These are phyloP conservation scores for Scytalidium lignicola DNA, from an alignment of 2,329 filamentous ascomycete genomes.

Conservation along the genomic window DNA sequence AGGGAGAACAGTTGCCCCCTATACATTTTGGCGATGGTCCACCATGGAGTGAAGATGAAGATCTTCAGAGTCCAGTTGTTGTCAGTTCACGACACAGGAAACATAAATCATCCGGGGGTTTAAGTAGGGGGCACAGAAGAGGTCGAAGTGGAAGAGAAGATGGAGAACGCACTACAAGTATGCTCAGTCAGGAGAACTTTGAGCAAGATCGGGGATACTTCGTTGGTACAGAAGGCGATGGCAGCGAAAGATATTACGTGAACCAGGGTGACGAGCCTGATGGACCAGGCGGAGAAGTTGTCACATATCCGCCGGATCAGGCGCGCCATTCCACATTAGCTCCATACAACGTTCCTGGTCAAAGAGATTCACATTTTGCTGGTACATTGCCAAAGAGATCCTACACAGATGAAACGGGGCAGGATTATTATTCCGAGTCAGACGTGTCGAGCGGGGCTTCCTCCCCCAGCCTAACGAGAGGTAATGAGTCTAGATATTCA, in stretches of 20 bases:
- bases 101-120: conserved; percentile 63
- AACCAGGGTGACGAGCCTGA: conserved; percentile 65
- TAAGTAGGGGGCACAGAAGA: conserved; percentile 33
- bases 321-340: conserved; percentile 47
- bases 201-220: conserved; percentile 63
- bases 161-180: conserved; percentile 33
- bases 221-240: conserved; percentile 61
- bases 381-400: conserved; percentile 34
- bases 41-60: conserved; percentile 93
- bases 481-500: conserved; percentile 76
- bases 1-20: conserved; percentile 68
- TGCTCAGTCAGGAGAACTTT: conserved; percentile 45
- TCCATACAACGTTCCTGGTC: conserved; percentile 39
- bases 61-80: conserved; percentile 82
- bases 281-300: conserved; percentile 72
- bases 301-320: conserved; percentile 69
- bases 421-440: conserved; percentile 43
- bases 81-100: conserved; percentile 82
- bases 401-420: conserved; percentile 32
- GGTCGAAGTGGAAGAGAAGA: conserved; percentile 40
- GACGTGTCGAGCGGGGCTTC: conserved; percentile 54
- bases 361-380: conserved; percentile 51
- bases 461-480: conserved; percentile 52
- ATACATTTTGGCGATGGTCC: conserved; percentile 85
- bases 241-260: conserved; percentile 70